These are phyloP conservation scores for Arthrobotrys pseudoclavata DNA, from an alignment of 2,329 filamentous ascomycete species.

Conservation along the genomic window DNA sequence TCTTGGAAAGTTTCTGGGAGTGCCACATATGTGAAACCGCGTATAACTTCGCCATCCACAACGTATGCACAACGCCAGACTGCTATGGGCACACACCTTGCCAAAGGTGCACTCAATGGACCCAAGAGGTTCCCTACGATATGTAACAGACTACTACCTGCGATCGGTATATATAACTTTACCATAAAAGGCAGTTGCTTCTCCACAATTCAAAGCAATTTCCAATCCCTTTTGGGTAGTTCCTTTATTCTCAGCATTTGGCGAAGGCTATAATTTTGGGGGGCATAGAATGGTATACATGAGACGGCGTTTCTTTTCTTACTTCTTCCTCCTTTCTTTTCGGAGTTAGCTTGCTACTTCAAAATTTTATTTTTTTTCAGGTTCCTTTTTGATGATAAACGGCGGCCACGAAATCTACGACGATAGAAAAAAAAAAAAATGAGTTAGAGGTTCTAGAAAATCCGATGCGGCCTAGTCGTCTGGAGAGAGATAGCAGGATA, in stretches of 20 bases:
- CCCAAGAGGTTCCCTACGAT: background rate
- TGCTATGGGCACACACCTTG: slow-evolving; percentile 29
- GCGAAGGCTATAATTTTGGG: background rate
- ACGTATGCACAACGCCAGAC: slow-evolving; percentile 5
- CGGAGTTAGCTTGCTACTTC: background rate
- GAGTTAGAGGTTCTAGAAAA: background rate
- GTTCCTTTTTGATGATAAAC: background rate
- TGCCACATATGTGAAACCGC: slow-evolving; percentile 10
- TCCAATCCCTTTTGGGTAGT: background rate
- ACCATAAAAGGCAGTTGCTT: too few relatives aligned
- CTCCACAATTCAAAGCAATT: background rate
- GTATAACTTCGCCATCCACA: background rate
- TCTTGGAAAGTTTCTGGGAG: background rate
- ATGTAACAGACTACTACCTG: background rate
- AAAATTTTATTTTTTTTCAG: background rate
- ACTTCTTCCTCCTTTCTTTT: background rate
- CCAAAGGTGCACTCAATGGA: background rate
- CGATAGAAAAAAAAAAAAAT: background rate
- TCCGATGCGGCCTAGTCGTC: slow-evolving; percentile 12
- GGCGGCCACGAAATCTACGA: background rate
- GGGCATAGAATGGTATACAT: background rate
- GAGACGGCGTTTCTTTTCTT: slow-evolving; percentile 3
- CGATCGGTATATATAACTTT: background rate
- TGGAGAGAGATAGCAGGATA: background rate
- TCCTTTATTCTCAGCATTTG: slow-evolving; percentile 15